Base-by-base conservation (phyloP, 768 basidiomycete genomes). In the Gloeostereum incarnatum region DNA sequence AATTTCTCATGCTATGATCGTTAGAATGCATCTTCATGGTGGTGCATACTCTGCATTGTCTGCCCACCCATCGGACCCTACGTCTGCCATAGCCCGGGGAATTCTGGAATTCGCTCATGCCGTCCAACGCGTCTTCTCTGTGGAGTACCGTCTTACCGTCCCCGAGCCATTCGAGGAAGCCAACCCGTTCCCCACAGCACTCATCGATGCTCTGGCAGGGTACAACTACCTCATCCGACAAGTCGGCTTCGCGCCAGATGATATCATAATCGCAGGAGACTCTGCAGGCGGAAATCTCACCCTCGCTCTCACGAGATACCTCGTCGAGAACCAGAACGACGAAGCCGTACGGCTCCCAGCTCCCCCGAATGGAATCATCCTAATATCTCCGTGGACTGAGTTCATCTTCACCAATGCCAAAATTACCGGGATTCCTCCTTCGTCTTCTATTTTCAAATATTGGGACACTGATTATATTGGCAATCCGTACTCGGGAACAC, bases 221-320 rank as follows among this genome's bases (percentile, higher is more conserved):
- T 91, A 87, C 54, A 58, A 68, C 33, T 80, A 88, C 54, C 76
- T 88, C 14, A 63, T 81, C 26, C 61, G 69, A 35, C 57, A 49
- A 6, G 59, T 80, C 19, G 72, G 75, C 0, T 77, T 84, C 51
- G 45, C 62, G 2, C 71, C 83, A 0, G 54, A 60, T 13, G 60
- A 83, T 47, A 78, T 90, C 49, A 64, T 84, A 38, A 35, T 87
- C 17, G 65, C 63, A 14, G 87, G 86, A 2, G 86, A 91, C 52
- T 88, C 82, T 1, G 83, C 86, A 0, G 86, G 87, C 2, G 87
- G 68, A 4, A 82, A 88, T 54, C 71, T 88, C 18, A 74, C 75
- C 1, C 64, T 75, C 23, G 75, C 78, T 0, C 63, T 84, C 31
- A 68, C 63, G 6, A 75, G 78, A 3, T 79, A 81, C 45, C 68